Base-by-base conservation (phyloP, 164 flowering plant genomes). In the Piper longum region DNA sequence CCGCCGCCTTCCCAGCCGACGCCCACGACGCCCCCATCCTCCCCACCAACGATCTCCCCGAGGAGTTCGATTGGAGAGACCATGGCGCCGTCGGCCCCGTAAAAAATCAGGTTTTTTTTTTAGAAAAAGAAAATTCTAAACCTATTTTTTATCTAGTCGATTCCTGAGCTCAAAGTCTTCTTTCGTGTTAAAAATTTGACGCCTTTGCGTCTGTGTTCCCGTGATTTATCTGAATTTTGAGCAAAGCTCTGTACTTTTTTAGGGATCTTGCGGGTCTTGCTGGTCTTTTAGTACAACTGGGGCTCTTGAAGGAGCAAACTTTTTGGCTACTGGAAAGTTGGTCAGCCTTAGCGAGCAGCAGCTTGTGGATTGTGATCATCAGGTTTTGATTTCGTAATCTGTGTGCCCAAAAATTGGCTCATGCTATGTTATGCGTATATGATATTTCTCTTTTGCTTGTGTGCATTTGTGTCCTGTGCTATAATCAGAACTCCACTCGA, bases 241-340 rank as follows among this genome's bases (percentile, higher is more conserved):
- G 11, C 7, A 7, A 56, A 7, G 59, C 26, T 57, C 59, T 0
- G 36, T 18, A 56, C 13, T 57, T 18, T 26, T 9, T 59, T 73
- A 93, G 99, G 97, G 96, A 59, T 71, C 89, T 0, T 93, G 99
- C 65, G 99, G 99, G 39, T 88, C 97, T 11, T 93, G 99, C 78
- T 93, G 99, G 99, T 74, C 91, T 19, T 93, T 93, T 64, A 93
- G 99, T 67, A 66, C 99, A 0, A 74, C 88, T 0, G 99, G 97
- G 57, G 99, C 96, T 2, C 54, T 93, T 71, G 99, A 91, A 78
- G 98, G 95, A 68, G 92, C 98, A 52, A 75, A 87, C 65, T 91
- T 64, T 70, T 73, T 91, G 41, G 65, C 89, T 5, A 87, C 96
- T 0, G 92, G 96, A 54, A 73, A 87, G 66, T 87, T 91, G 12